phyloP scores from a whole-genome alignment of 805 yeast genomes.

The Saturnispora dispora region DNA sequence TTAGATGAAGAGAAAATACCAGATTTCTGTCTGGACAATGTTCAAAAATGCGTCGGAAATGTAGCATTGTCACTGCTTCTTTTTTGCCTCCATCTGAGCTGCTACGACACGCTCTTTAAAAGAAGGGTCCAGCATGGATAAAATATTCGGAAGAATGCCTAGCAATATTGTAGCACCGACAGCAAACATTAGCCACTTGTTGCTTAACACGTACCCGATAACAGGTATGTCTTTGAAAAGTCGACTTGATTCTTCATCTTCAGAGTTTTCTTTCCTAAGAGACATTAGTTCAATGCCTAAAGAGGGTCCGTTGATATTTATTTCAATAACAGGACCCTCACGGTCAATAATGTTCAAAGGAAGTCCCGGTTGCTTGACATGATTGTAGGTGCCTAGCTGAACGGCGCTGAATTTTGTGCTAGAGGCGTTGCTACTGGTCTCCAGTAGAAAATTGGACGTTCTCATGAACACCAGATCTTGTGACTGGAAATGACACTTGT shows the following conservation, averaged over 20 bases:
- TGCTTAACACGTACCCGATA: neutral
- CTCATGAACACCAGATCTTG: slow-evolving; percentile 7
- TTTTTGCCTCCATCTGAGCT: slow-evolving; percentile 3
- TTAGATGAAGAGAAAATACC: no score
- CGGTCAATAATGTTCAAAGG: neutral
- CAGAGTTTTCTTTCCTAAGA: neutral
- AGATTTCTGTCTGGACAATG: no score
- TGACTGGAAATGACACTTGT: slow-evolving; percentile 2
- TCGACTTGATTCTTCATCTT: no score
- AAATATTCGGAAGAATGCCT: neutral
- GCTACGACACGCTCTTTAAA: slow-evolving; percentile 5
- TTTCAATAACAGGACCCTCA: neutral
- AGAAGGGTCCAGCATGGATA: slow-evolving; percentile 4
- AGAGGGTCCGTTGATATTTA: neutral
- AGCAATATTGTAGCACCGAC: neutral
- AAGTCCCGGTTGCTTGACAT: neutral
- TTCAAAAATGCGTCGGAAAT: no score
- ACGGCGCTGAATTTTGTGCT: neutral
- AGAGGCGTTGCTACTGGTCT: neutral
- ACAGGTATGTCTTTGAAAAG: neutral
- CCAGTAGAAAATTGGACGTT: neutral
- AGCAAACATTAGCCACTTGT: neutral
- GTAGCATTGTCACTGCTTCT: neutral
- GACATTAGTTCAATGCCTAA: neutral
- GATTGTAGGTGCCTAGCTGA: neutral